phyloP scores from a whole-genome alignment of 2,329 filamentous ascomycete genomes.

The Raffaelea arxii region DNA sequence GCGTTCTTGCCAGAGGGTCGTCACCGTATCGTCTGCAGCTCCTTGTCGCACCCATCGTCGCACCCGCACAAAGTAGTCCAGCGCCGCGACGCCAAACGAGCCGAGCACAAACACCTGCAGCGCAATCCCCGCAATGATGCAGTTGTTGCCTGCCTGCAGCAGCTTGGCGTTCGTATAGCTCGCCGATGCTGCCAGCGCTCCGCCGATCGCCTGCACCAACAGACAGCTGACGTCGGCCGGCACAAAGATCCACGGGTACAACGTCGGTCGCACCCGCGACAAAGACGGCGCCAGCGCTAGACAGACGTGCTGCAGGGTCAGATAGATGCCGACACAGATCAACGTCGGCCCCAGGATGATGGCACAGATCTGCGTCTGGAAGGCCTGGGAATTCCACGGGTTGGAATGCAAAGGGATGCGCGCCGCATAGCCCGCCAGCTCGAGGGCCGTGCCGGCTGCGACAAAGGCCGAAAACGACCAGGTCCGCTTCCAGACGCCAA shows the following conservation, averaged over 20 bases:
- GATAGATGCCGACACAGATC: conserved; percentile 53
- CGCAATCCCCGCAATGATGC: conserved; percentile 44
- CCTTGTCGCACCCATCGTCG: conserved; percentile 24
- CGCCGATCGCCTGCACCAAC: conserved; percentile 48
- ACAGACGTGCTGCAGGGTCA: conserved; percentile 51
- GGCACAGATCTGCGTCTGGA: conserved; percentile 49
- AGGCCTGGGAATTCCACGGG: conserved; percentile 43
- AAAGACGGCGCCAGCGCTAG: conserved; percentile 36
- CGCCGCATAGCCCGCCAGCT: conserved; percentile 43
- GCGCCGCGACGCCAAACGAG: conserved; percentile 31
- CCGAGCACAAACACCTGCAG: conserved; percentile 42
- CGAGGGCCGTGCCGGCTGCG: conserved; percentile 37
- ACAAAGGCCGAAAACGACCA: conserved; percentile 45
- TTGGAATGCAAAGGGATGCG: conserved; percentile 40
- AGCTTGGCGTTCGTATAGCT: conserved; percentile 24
- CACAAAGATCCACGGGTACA: conserved; percentile 49
- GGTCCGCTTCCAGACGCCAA: conserved; percentile 40
- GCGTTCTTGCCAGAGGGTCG: conserved; percentile 28
- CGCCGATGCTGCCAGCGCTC: conserved; percentile 42
- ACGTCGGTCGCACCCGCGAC: conserved; percentile 40
- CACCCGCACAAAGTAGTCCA: conserved; percentile 36
- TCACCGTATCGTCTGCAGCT: not conserved
- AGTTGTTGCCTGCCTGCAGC: conserved; percentile 35
- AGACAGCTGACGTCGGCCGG: conserved; percentile 49
- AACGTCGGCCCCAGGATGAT: conserved; percentile 52